Conservation (phyloP, 1,284 basidiomycete genomes). For the Porphyrellus sp. region DNA sequence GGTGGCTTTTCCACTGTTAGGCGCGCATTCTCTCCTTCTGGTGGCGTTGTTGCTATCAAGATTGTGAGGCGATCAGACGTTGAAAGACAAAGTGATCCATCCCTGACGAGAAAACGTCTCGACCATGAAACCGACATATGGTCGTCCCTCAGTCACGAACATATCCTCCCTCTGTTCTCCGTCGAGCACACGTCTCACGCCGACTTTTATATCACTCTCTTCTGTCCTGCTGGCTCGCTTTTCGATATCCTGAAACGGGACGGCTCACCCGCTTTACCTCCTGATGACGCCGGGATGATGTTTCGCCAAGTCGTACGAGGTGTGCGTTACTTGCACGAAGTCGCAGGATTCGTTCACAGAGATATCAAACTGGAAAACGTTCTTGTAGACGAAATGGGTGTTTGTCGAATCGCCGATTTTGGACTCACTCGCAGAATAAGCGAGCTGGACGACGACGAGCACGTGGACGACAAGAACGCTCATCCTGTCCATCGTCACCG, state of each 20-base stretch:
- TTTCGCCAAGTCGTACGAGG: constrained; percentile 89
- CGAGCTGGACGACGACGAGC: constrained; percentile 44
- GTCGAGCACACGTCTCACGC: constrained; percentile 61
- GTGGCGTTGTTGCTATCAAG: constrained; percentile 77
- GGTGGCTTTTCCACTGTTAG: constrained; percentile 89
- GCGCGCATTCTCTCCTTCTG: constrained; percentile 64
- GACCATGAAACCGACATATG: constrained; percentile 80
- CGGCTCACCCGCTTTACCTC: constrained; percentile 59
- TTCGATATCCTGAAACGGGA: constrained; percentile 80
- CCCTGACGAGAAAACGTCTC: constrained; percentile 53
- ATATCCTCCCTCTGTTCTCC: constrained; percentile 81
- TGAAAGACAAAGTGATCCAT: constrained; percentile 47
- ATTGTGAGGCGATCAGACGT: constrained; percentile 64
- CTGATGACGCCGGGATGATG: constrained; percentile 82
- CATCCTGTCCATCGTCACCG: constrained; percentile 28
- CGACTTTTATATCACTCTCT: constrained; percentile 83
- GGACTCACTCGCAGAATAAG: constrained; percentile 71
- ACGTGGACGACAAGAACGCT: constrained; percentile 29
- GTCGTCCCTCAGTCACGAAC: constrained; percentile 70
- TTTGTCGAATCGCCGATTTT: constrained; percentile 81
- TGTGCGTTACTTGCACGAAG: constrained; percentile 82
- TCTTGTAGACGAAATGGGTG: constrained; percentile 81
- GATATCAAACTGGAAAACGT: constrained; percentile 98
- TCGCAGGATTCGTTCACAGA: constrained; percentile 77
- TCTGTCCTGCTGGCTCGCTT: constrained; percentile 81